phyloP scores from a whole-genome alignment of 2,329 filamentous ascomycete genomes.

The Aspergillus fischeri region DNA sequence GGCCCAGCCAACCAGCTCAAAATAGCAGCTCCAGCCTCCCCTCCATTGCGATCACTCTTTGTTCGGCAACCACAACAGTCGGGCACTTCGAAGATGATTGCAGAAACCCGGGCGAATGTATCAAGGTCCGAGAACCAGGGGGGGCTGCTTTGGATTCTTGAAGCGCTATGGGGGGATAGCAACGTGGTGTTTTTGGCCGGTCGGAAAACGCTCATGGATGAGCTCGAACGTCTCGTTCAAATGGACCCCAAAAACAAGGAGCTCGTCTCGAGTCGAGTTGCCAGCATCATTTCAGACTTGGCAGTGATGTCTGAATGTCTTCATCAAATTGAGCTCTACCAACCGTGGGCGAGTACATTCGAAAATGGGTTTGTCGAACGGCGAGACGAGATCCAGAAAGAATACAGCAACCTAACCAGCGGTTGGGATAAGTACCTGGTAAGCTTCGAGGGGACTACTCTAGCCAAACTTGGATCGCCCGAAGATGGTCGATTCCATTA shows the following conservation, averaged over 20 bases:
- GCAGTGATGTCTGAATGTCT: conserved; percentile 45
- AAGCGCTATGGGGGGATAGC: conserved; percentile 26
- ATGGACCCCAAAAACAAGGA: conserved; percentile 32
- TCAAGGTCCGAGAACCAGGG: background rate
- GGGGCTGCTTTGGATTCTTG: conserved; percentile 5
- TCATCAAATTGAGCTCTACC: conserved; percentile 45
- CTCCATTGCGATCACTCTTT: conserved; percentile 10
- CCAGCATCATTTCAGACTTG: conserved; percentile 41
- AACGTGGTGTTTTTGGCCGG: conserved; percentile 29
- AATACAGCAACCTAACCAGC: background rate
- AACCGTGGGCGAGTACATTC: conserved; percentile 47
- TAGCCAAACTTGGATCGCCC: conserved; percentile 28
- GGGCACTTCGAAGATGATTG: background rate
- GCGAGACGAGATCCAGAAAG: background rate
- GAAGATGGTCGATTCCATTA: conserved; percentile 43
- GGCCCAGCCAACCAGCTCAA: conserved; percentile 3
- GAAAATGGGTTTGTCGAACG: conserved; percentile 24
- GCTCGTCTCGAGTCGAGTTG: conserved; percentile 38
- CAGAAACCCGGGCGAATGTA: background rate
- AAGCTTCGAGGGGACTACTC: conserved; percentile 3
- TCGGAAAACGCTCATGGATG: conserved; percentile 43
- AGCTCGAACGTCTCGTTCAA: conserved; percentile 45
- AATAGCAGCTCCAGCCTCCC: background rate
- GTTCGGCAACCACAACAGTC: conserved; percentile 3
- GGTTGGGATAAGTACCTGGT: background rate